Percentiles rank a stretch among this genome's conserved stretches.
phyloP scores from a whole-genome alignment of 345 rosid species.

The Pugionium cornutum region DNA sequence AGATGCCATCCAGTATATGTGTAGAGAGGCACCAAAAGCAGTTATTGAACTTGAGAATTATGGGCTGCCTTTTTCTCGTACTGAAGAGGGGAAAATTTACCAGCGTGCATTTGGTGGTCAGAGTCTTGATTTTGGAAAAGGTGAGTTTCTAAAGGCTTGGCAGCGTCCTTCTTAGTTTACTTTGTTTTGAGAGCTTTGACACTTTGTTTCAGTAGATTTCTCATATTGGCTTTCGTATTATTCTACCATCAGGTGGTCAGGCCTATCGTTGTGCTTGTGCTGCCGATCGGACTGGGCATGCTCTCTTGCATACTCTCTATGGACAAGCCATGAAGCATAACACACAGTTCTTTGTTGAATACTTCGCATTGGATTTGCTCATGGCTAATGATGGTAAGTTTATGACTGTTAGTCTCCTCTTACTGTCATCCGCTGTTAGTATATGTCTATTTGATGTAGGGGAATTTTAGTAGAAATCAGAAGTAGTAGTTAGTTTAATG shows the following conservation, averaged over 20 bases:
- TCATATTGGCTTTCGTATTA: constrained; percentile 31
- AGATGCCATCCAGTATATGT: constrained; percentile 98
- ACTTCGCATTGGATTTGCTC: constrained; percentile 87
- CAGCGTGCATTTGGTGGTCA: constrained; percentile 99
- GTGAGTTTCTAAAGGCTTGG: constrained; percentile 28
- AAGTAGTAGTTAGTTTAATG: too few species aligned
- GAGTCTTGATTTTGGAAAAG: constrained; percentile 94
- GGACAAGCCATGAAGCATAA: constrained; percentile 99
- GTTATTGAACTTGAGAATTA: constrained; percentile 96
- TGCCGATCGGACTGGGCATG: constrained; percentile 97
- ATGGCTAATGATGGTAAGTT: constrained; percentile 75
- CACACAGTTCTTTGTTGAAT: constrained; percentile 93
- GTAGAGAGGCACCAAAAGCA: constrained; percentile 98
- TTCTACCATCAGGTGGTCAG: constrained; percentile 72
- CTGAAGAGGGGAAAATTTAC: constrained; percentile 95
- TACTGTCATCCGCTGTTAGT: neutral
- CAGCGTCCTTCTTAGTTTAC: too few species aligned
- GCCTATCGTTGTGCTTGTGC: constrained; percentile 99
- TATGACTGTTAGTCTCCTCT: neutral
- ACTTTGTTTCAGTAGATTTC: constrained; percentile 19
- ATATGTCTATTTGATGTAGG: too few species aligned
- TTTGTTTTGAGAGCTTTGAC: neutral
- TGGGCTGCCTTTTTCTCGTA: constrained; percentile 90
- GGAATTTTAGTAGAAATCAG: too few species aligned
- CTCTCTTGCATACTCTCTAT: constrained; percentile 87